phyloP scores from a whole-genome alignment of 352 stramenopile species.

The Phytophthora pistaciae region DNA sequence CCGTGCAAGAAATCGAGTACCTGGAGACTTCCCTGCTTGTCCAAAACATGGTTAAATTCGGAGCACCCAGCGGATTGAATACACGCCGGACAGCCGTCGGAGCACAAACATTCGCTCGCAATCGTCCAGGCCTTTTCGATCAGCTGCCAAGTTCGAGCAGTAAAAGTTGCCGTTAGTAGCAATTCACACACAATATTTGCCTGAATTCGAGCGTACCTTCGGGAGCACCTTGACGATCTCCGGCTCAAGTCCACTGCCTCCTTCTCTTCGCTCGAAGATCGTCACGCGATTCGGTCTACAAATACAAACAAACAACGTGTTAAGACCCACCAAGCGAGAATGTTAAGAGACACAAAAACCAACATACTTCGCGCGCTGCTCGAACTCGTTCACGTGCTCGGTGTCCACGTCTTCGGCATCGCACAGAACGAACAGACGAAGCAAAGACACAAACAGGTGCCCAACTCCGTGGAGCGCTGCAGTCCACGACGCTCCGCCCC shows the following conservation, averaged over 20 bases:
- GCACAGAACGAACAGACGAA: slow-evolving; percentile 95
- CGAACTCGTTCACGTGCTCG: slow-evolving; percentile 84
- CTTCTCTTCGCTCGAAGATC: slow-evolving; percentile 90
- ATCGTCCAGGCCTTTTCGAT: slow-evolving; percentile 73
- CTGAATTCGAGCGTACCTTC: slow-evolving; percentile 41
- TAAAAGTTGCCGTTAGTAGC: background rate
- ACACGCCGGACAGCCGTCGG: slow-evolving; percentile 87
- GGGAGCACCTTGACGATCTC: slow-evolving; percentile 76
- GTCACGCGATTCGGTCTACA: slow-evolving; percentile 82
- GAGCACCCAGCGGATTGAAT: slow-evolving; percentile 88
- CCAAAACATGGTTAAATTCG: slow-evolving; percentile 91
- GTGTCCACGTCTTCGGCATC: slow-evolving; percentile 85
- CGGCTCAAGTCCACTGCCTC: slow-evolving; percentile 87
- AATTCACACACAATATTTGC: background rate
- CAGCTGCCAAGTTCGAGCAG: slow-evolving; percentile 31
- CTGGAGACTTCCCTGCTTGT: slow-evolving; percentile 81
- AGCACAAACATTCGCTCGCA: slow-evolving; percentile 79
- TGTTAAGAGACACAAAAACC: background rate
- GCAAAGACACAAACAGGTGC: slow-evolving; percentile 93
- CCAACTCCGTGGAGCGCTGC: slow-evolving; percentile 84
- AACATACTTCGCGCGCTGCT: slow-evolving; percentile 64
- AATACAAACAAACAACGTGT: slow-evolving; percentile 2
- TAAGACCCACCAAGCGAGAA: background rate
- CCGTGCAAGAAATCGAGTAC: slow-evolving; percentile 69
- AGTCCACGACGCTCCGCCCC: slow-evolving; percentile 46